phyloP scores from a whole-genome alignment of 2,329 filamentous ascomycete genomes.

The Botrytis byssoidea region DNA sequence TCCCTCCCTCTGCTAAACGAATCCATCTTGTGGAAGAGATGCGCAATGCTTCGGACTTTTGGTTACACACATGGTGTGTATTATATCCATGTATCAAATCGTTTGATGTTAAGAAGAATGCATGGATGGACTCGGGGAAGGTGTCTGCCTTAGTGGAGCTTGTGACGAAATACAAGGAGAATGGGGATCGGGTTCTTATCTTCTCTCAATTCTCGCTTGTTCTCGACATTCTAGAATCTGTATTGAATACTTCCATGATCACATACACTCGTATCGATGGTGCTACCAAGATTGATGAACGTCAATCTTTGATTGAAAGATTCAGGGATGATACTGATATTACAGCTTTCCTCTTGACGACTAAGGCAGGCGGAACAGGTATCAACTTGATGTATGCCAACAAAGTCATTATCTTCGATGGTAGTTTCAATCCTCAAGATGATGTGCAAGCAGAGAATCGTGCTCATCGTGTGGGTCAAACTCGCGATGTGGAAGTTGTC shows the following conservation, averaged over 20 bases:
- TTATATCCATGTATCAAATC: slow-evolving; percentile 55
- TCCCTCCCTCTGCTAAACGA: slow-evolving; percentile 49
- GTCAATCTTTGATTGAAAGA: slow-evolving; percentile 83
- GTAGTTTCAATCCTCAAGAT: slow-evolving; percentile 96
- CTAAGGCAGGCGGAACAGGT: slow-evolving; percentile 91
- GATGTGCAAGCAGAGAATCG: slow-evolving; percentile 98
- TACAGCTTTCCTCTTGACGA: slow-evolving; percentile 88
- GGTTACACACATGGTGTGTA: slow-evolving; percentile 64
- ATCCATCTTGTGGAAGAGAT: slow-evolving; percentile 56
- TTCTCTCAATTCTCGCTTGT: slow-evolving; percentile 94
- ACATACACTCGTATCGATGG: slow-evolving; percentile 86
- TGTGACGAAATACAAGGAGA: slow-evolving; percentile 67
- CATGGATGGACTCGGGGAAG: slow-evolving; percentile 72
- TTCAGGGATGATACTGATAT: slow-evolving; percentile 77
- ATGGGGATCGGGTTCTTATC: slow-evolving; percentile 82
- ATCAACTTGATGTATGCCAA: slow-evolving; percentile 96
- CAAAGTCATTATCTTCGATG: slow-evolving; percentile 97
- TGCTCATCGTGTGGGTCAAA: slow-evolving; percentile 92
- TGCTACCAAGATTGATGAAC: slow-evolving; percentile 73
- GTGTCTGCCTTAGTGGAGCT: slow-evolving; percentile 77
- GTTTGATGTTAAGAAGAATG: slow-evolving; percentile 53
- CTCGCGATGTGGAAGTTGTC: slow-evolving; percentile 84
- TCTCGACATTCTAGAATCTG: slow-evolving; percentile 84
- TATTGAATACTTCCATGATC: slow-evolving; percentile 70
- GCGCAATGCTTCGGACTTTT: slow-evolving; percentile 60